These are phyloP conservation scores for Paralagenidium karlingii DNA, from an alignment of 352 stramenopile species.

Conservation along the genomic window DNA sequence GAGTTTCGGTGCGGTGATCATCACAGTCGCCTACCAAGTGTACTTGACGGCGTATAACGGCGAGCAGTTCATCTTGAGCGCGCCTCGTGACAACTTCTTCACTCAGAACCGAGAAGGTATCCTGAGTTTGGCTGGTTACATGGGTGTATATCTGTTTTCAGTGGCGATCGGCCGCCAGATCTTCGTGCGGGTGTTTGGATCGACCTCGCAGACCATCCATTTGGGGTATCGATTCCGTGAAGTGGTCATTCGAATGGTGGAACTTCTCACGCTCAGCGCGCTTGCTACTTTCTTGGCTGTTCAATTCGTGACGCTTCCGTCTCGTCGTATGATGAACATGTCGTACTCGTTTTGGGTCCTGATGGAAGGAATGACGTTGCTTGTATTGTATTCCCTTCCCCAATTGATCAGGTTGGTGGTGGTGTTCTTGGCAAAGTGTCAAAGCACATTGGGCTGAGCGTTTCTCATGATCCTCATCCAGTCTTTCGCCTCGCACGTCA, in stretches of 20 bases:
- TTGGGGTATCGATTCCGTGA: too few relatives aligned
- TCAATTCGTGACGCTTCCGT: conserved; percentile 39
- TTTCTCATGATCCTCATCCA: conserved; percentile 7
- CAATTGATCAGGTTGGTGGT: conserved; percentile 46
- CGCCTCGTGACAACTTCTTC: conserved; percentile 66
- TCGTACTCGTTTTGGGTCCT: conserved; percentile 72
- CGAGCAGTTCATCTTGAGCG: conserved; percentile 67
- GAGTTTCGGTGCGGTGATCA: conserved; percentile 6
- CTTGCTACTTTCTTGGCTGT: conserved; percentile 43
- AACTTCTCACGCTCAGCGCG: too few relatives aligned
- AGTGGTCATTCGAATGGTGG: too few relatives aligned
- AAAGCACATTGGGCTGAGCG: not conserved
- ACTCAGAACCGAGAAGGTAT: conserved; percentile 93
- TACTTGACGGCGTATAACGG: conserved; percentile 56
- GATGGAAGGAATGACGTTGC: conserved; percentile 37
- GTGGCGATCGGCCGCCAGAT: conserved; percentile 45
- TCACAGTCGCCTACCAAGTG: conserved; percentile 61
- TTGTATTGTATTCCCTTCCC: conserved; percentile 38
- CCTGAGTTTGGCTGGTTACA: conserved; percentile 86
- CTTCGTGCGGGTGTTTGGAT: too few relatives aligned
- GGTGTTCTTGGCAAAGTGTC: not conserved
- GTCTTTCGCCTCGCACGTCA: conserved; percentile 46
- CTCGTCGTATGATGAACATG: conserved; percentile 69
- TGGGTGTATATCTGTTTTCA: conserved; percentile 77
- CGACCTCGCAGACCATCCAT: too few relatives aligned